A percentile compares a stretch with the other conserved stretches of the same genome.
Evolutionary conservation across 345 rosid genomes (phyloP).

Genomic region (Rhodamnia argentea): DNA sequence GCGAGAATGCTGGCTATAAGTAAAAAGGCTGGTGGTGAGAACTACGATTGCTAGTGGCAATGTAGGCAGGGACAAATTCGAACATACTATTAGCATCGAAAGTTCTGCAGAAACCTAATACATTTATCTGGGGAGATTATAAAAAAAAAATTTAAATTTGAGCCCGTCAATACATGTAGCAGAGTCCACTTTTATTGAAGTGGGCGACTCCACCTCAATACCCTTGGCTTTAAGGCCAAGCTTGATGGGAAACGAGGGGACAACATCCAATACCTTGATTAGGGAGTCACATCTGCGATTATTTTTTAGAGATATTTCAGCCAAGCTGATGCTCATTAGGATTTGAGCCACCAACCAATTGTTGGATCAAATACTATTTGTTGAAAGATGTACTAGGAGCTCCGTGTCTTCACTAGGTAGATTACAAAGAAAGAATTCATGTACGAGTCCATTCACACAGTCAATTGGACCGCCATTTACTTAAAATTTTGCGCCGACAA

Average conservation of each 20-base stretch:
- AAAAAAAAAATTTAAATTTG: background rate
- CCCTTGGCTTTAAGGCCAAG: background rate
- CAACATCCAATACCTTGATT: background rate
- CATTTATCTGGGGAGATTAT: background rate
- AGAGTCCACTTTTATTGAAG: background rate
- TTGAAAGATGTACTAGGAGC: background rate
- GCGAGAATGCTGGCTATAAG: background rate
- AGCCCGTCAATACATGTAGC: background rate
- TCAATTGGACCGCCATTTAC: background rate
- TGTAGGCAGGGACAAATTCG: background rate
- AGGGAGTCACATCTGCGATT: background rate
- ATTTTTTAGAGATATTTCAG: background rate
- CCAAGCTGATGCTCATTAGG: background rate
- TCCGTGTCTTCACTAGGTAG: background rate
- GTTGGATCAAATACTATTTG: background rate
- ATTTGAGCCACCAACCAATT: background rate
- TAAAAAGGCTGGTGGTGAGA: background rate
- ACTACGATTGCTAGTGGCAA: background rate
- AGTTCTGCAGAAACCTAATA: background rate
- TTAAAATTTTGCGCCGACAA: background rate
- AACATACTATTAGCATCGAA: background rate
- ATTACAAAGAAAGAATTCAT: background rate
- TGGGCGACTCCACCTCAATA: background rate
- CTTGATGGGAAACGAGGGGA: background rate
- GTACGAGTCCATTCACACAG: background rate